Evolutionary conservation across 495 filamentous ascomycete species (phyloP), one percentile per base, ranked within the genome.

Genomic region (Trichoderma orchidacearum): DNA sequence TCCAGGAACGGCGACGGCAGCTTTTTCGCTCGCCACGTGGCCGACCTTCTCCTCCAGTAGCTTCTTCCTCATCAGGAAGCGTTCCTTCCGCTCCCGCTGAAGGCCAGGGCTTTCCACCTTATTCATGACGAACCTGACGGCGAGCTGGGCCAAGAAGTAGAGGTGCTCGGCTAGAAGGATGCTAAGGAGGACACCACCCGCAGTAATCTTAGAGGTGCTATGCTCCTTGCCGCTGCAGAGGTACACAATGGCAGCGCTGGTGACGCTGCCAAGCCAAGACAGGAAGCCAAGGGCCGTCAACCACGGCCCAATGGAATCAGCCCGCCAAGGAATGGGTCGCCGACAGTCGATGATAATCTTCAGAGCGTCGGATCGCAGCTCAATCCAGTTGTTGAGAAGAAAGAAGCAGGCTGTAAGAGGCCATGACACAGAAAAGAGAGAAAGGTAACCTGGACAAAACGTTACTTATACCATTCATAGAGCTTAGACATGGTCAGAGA

Each of bases 291-390:
- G 76, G 17, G 84, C 83, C 56, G 90, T 84, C 11, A 98, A 78
- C 93, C 93, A 98, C 1, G 93, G 91, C 0, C 93, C 93, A 61
- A 98, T 98, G 3, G 86, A 90, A 67, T 97, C 94, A 2, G 88
- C 85, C 13, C 93, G 83, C 68, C 83, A 83, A 0, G 93, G 93
- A 12, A 85, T 87, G 0, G 93, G 94, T 9, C 93, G 80, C 61
- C 89, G 85, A 77, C 88, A 92, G 67, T 90, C 87, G 55, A 88
- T 73, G 61, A 90, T 90, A 60, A 98, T 98, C 64, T 98, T 98
- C 69, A 91, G 80, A 15, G 95, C 92, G 59, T 98, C 93, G 23
- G 86, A 86, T 27, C 93, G 86, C 13, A 96, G 80, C 62, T 98
- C 94, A 53, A 98, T 66, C 93, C 93, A 98, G 73, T 98, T 93